Evolutionary conservation across 2,329 filamentous ascomycete species (phyloP).

Genomic region (Colletotrichum paranaense): DNA sequence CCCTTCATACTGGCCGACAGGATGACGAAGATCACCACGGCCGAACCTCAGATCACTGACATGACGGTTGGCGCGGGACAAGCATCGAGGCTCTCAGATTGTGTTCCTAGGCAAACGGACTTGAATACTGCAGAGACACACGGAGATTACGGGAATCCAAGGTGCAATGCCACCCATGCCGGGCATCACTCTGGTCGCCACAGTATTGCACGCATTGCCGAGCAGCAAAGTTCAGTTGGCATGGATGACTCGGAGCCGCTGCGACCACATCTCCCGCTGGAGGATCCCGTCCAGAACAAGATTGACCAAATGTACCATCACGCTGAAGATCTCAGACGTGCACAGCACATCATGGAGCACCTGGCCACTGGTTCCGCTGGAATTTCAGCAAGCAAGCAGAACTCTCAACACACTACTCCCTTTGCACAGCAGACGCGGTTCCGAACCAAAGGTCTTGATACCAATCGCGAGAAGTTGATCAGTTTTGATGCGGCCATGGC

Average conservation of each 20-base stretch:
- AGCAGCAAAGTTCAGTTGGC: constrained; percentile 22
- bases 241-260: constrained; percentile 9
- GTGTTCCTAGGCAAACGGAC: constrained; percentile 38
- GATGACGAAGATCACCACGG: constrained; percentile 35
- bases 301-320: constrained; percentile 47
- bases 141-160: constrained; percentile 42
- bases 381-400: neutral
- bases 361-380: constrained; percentile 40
- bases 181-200: constrained; percentile 45
- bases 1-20: constrained; percentile 48
- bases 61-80: constrained; percentile 37
- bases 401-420: neutral
- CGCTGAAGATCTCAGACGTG: constrained; percentile 46
- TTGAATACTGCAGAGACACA: constrained; percentile 34
- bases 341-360: constrained; percentile 49
- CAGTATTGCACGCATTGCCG: constrained; percentile 44
- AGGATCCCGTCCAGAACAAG: constrained; percentile 38
- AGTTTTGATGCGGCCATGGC: constrained; percentile 14
- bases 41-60: constrained; percentile 39
- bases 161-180: constrained; percentile 40
- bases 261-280: constrained; percentile 3
- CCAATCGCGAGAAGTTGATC: neutral
- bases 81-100: constrained; percentile 43
- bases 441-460: neutral
- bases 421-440: neutral